Evolutionary conservation across 768 basidiomycete genomes (phyloP), one percentile per base, ranked within the genome.

Genomic region (Suillus subalutaceus): DNA sequence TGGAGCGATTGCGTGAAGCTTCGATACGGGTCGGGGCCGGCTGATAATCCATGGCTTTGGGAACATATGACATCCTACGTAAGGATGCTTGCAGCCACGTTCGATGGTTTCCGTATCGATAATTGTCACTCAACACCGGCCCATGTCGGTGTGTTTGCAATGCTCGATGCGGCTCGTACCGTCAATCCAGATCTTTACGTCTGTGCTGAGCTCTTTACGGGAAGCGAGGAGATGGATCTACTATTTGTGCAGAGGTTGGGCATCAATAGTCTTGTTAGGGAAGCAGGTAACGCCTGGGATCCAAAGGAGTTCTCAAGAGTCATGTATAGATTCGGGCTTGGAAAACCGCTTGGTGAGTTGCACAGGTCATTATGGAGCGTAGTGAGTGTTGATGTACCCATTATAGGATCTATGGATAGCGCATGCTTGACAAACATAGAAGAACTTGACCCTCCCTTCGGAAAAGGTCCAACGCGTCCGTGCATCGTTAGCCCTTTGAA

Each of bases 1-100:
- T 99, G 97, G 97, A 89, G 90, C 53, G 97, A 99, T 77, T 99
- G 97, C 74, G 97, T 99, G 74, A 99, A 99, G 75, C 85, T 99
- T 53, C 94, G 97, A 41, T 99, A 97, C 73, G 97, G 97, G 3
- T 82, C 85, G 18, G 84, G 84, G 8, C 91, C 91, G 2, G 80
- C 85, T 1, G 90, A 90, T 68, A 97, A 96, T 76, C 95, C 95
- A 0, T 98, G 93, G 93, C 81, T 99, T 52, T 99, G 97, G 97
- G 75, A 85, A 41, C 90, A 95, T 78, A 98, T 99, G 88, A 90
- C 84, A 13, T 79, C 82, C 63, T 99, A 99, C 71, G 93, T 96
- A 65, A 84, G 83, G 59, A 83, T 84, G 10, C 89, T 99, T 35
- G 97, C 97, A 0, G 80, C 79, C 46, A 85, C 86, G 9, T 99